phyloP scores from a whole-genome alignment of 1,284 basidiomycete species.

The Malassezia yamatoensis region DNA sequence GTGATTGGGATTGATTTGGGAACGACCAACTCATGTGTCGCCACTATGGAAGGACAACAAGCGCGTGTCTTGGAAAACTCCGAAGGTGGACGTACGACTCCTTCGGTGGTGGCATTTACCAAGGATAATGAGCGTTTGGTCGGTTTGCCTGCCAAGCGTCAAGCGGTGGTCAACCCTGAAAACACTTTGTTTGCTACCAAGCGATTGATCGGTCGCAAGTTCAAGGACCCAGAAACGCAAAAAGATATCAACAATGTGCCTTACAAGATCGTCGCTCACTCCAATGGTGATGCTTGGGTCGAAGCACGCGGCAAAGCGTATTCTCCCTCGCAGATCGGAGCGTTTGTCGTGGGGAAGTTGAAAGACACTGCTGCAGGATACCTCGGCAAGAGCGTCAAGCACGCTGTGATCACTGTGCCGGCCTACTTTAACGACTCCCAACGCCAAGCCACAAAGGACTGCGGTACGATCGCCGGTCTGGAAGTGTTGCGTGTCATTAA shows the following conservation, averaged over 20 bases:
- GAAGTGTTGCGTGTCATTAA: slow-evolving; percentile 97
- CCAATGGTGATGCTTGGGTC: slow-evolving; percentile 60
- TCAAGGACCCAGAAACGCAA: slow-evolving; percentile 83
- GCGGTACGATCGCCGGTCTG: slow-evolving; percentile 89
- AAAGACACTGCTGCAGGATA: slow-evolving; percentile 85
- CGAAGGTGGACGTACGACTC: slow-evolving; percentile 93
- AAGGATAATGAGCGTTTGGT: slow-evolving; percentile 65
- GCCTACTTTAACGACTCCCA: slow-evolving; percentile 99
- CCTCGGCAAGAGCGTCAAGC: slow-evolving; percentile 87
- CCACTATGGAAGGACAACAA: slow-evolving; percentile 71
- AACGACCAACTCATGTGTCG: slow-evolving; percentile 48
- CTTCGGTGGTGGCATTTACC: slow-evolving; percentile 95
- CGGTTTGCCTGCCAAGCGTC: slow-evolving; percentile 91
- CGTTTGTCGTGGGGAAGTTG: slow-evolving; percentile 83
- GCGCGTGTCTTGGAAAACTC: slow-evolving; percentile 92
- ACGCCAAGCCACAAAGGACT: slow-evolving; percentile 94
- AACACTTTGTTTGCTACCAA: slow-evolving; percentile 64
- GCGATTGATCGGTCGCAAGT: slow-evolving; percentile 88
- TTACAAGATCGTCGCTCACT: slow-evolving; percentile 66
- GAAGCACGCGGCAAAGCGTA: slow-evolving; percentile 59
- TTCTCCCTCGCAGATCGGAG: slow-evolving; percentile 60
- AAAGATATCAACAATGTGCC: slow-evolving; percentile 64
- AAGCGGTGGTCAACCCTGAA: slow-evolving; percentile 87
- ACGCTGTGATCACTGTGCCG: slow-evolving; percentile 80
- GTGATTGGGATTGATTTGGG: slow-evolving; percentile 47